These are phyloP conservation scores for Penstemon eatonii DNA, from an alignment of 257 asterid species.

Conservation along the genomic window DNA sequence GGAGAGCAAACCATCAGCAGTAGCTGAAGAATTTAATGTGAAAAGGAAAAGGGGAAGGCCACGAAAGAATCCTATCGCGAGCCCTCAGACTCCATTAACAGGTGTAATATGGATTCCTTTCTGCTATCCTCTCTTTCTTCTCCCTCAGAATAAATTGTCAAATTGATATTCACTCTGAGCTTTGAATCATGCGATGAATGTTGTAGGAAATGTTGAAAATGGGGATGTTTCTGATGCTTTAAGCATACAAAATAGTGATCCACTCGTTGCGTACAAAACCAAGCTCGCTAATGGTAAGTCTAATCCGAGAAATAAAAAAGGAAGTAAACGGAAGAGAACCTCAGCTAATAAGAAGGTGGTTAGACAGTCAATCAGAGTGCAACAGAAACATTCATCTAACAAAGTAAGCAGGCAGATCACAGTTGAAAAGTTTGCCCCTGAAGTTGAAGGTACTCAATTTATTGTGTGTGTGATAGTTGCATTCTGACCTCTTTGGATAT, in stretches of 20 bases:
- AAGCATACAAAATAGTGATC: conserved; percentile 33
- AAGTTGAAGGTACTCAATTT: conserved; percentile 41
- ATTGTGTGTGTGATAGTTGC: conserved; percentile 10
- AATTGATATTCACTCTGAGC: background rate
- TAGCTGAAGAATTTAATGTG: conserved; percentile 29
- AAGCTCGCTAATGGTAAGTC: conserved; percentile 23
- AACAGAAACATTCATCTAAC: conserved; percentile 35
- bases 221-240: conserved; percentile 29
- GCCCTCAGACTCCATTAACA: conserved; percentile 26
- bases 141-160: conserved; percentile 10
- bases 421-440: conserved; percentile 31
- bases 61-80: conserved; percentile 23
- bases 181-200: conserved; percentile 4
- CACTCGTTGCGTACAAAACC: conserved; percentile 27
- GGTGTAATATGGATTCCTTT: conserved; percentile 32
- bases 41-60: conserved; percentile 64
- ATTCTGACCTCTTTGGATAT: conserved; percentile 34
- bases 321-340: conserved; percentile 18
- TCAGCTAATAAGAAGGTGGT: conserved; percentile 26
- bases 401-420: conserved; percentile 42
- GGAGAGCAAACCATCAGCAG: conserved; percentile 39
- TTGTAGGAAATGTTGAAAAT: conserved; percentile 28
- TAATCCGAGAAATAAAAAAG: conserved; percentile 32
- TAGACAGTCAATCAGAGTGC: conserved; percentile 35
- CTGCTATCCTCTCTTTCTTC: conserved; percentile 19